phyloP scores from a whole-genome alignment of 2,329 filamentous ascomycete genomes.

The Penicillium sp. region DNA sequence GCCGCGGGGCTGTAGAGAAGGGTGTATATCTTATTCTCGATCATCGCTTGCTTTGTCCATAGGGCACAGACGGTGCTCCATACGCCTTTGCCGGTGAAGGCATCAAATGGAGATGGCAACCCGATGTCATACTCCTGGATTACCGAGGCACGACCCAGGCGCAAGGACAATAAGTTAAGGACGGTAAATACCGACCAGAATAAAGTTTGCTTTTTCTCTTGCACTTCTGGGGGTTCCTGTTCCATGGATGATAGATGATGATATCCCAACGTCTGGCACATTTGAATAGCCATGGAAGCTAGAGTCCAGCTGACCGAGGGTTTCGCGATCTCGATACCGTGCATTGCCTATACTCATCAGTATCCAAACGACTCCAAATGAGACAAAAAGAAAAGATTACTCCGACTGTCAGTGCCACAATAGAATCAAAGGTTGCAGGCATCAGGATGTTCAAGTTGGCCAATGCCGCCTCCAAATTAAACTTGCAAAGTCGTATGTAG shows the following conservation, averaged over 20 bases:
- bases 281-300: conserved; percentile 54
- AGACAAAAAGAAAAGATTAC: conserved; percentile 36
- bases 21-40: conserved; percentile 59
- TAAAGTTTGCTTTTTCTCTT: conserved; percentile 38
- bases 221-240: conserved; percentile 16
- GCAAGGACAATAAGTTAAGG: conserved; percentile 56
- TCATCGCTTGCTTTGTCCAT: conserved; percentile 54
- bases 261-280: conserved; percentile 61
- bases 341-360: conserved; percentile 48
- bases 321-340: conserved; percentile 59
- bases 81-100: conserved; percentile 16
- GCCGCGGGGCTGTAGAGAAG: conserved; percentile 47
- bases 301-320: conserved; percentile 63
- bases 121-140: conserved; percentile 60
- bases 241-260: conserved; percentile 41
- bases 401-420: conserved; percentile 57
- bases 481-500: conserved; percentile 36
- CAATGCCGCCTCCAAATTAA: conserved; percentile 45
- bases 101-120: conserved; percentile 32
- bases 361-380: not conserved
- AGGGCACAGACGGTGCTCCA: conserved; percentile 49
- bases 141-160: conserved; percentile 55
- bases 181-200: conserved; percentile 60
- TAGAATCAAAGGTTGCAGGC: conserved; percentile 52
- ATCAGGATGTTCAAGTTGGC: conserved; percentile 53